Conservation (phyloP, 129 eudicot genomes). For the Pittosporum tobira region DNA sequence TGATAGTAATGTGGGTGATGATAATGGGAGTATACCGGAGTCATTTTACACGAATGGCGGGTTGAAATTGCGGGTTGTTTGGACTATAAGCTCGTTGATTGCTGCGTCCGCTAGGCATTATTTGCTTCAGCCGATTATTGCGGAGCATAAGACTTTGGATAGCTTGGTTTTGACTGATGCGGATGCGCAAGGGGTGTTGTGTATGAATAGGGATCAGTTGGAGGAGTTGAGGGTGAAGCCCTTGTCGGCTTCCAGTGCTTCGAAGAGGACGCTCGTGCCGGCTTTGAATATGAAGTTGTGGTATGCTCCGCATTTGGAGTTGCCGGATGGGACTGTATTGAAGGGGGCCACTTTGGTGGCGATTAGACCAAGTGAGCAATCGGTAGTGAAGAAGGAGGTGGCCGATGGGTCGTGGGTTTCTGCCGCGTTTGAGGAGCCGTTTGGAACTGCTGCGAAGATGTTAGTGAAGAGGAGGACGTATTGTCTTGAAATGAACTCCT, state of each 20-base stretch:
- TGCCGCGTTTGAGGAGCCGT: slow-evolving; percentile 82
- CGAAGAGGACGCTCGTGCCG: slow-evolving; percentile 62
- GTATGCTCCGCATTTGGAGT: slow-evolving; percentile 74
- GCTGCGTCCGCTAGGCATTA: slow-evolving; percentile 94
- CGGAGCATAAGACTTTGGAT: slow-evolving; percentile 67
- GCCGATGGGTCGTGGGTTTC: slow-evolving; percentile 74
- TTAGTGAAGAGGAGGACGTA: slow-evolving; percentile 83
- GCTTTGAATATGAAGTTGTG: slow-evolving; percentile 15
- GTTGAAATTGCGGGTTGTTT: slow-evolving; percentile 69
- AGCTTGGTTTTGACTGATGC: slow-evolving; percentile 64
- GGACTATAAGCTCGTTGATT: slow-evolving; percentile 90
- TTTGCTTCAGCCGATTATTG: slow-evolving; percentile 63
- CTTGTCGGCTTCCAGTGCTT: slow-evolving; percentile 74
- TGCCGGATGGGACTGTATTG: slow-evolving; percentile 71
- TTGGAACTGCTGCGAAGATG: slow-evolving; percentile 87
- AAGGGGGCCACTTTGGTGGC: slow-evolving; percentile 97
- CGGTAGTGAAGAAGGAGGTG: slow-evolving; percentile 43
- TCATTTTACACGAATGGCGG: slow-evolving; percentile 91
- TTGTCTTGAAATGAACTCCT: slow-evolving; percentile 88
- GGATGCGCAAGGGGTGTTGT: slow-evolving; percentile 84
- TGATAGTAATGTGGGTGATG: slow-evolving; percentile 23
- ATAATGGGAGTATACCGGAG: slow-evolving; percentile 78
- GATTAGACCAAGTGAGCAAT: slow-evolving; percentile 79
- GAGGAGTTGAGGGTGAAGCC: slow-evolving; percentile 98
- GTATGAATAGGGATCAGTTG: slow-evolving; percentile 86